phyloP scores from a whole-genome alignment of 1,284 basidiomycete genomes.

The Violaceomyces palustris region DNA sequence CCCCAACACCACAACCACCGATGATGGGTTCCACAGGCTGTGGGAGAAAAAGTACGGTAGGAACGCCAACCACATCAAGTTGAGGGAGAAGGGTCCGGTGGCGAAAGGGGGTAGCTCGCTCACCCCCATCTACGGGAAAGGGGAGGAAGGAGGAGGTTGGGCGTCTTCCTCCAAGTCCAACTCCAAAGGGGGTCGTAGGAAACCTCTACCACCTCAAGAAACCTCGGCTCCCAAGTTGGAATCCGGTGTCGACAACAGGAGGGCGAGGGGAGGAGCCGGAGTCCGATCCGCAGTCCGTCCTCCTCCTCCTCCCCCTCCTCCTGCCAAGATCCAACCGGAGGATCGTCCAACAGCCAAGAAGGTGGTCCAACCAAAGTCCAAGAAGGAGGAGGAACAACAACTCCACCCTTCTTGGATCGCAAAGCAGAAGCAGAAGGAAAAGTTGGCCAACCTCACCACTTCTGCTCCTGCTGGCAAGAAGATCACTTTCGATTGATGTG shows the following conservation, averaged over 20 bases:
- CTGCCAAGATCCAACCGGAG: too few relatives aligned
- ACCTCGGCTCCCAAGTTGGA: background rate
- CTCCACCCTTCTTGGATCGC: constrained; percentile 46
- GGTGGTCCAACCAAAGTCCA: background rate
- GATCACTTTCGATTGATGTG: constrained; percentile 34
- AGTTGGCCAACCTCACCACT: constrained; percentile 22
- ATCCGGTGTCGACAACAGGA: background rate
- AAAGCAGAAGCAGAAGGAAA: constrained; percentile 45
- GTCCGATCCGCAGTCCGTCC: background rate
- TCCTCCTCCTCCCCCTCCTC: background rate
- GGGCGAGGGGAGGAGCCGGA: background rate
- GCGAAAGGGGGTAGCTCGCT: background rate
- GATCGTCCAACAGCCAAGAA: background rate
- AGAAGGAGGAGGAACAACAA: constrained; percentile 20
- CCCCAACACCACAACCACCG: too few relatives aligned
- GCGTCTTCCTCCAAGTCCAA: too few relatives aligned
- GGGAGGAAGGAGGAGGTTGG: constrained; percentile 1
- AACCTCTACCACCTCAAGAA: background rate
- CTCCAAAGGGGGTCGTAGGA: too few relatives aligned
- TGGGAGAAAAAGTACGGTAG: constrained; percentile 95
- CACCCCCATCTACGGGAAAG: background rate
- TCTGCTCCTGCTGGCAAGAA: constrained; percentile 31
- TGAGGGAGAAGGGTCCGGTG: constrained; percentile 21
- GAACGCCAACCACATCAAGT: constrained; percentile 75
- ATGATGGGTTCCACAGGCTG: constrained; percentile 62